Base-by-base conservation (phyloP, 495 filamentous ascomycete species). In the Penicillium ucsense region DNA sequence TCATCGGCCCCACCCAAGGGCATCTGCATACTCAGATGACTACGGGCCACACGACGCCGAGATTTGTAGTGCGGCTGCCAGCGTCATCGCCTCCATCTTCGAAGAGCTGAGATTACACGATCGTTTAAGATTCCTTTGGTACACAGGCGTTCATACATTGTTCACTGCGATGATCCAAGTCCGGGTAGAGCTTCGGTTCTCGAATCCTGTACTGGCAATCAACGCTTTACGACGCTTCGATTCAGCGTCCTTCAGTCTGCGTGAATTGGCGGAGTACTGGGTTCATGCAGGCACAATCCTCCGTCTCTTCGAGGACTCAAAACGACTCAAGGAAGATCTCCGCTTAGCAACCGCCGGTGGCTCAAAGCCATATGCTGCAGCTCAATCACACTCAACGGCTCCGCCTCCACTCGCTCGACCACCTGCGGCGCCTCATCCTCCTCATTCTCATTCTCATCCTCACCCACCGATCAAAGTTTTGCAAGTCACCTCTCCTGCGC, bases 121-220 rank as follows among this genome's bases (percentile, higher is more conserved):
- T 43, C 66, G 67, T n/a, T 53, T 72, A 47, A 71, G 68, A 42
- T 70, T 59, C 52, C 56, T 73, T 4, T 74, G 71, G 72, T 71
- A 70, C 50, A 70, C 70, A 12, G 68, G 66, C 6, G 67, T 75
- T 5, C 65, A 72, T 42, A 70, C 67, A 2, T 53, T 73, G 10
- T 74, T 75, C 48, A 73, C 71, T 11, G 71, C 71, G 36, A 72
- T 75, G 68, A 73, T 75, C 31, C 70, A 74, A 60, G 67, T 75
- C 5, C 64, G 69, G n/a, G 68, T 71, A 5, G 70, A 75, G 46
- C 63, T 74, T 30, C 67, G 68, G 31, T 72, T 72, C 47, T 72
- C 70, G n/a, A 74, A 75, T 39, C 70, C 72, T 3, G 66, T 74
- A 8, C 59, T 72, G 7, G 72, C 70, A 1, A 74, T 74, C 55